A percentile compares a stretch with the other conserved stretches of the same genome.
Evolutionary conservation across 768 basidiomycete genomes (phyloP).

Genomic region (Lentinula boryana): DNA sequence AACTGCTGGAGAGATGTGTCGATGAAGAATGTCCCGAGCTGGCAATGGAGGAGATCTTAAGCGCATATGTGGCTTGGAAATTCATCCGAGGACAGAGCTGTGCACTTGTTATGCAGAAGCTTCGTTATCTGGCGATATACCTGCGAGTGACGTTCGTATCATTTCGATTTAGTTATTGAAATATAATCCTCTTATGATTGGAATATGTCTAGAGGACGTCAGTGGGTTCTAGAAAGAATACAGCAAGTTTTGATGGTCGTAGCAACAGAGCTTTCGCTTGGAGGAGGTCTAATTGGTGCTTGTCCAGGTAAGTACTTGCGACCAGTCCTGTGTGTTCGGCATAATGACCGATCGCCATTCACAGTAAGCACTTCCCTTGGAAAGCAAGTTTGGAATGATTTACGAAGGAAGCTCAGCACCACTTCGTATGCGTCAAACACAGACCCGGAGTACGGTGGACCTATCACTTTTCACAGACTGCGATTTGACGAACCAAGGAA

Average conservation of each 20-base stretch:
- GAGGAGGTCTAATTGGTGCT: neutral
- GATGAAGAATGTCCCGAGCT: neutral
- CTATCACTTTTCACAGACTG: neutral
- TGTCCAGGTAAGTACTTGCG: neutral
- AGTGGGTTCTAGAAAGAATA: neutral
- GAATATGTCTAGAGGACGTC: neutral
- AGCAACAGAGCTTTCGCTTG: neutral
- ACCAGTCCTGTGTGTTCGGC: neutral
- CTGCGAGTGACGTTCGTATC: neutral
- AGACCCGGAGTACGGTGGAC: neutral
- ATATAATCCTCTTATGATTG: neutral
- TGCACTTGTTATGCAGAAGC: neutral
- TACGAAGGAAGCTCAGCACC: neutral
- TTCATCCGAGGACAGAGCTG: neutral
- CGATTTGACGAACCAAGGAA: neutral
- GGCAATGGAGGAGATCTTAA: constrained; percentile 1
- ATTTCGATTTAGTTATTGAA: neutral
- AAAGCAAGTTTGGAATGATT: neutral
- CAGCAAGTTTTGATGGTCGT: neutral
- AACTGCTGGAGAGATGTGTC: neutral
- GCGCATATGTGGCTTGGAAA: constrained; percentile 4
- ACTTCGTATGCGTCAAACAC: neutral
- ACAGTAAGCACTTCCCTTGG: neutral
- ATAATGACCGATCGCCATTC: neutral
- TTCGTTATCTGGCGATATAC: neutral